These are phyloP conservation scores for Solanum hybrid DNA, from an alignment of 305 asterid genomes.

Conservation along the genomic window DNA sequence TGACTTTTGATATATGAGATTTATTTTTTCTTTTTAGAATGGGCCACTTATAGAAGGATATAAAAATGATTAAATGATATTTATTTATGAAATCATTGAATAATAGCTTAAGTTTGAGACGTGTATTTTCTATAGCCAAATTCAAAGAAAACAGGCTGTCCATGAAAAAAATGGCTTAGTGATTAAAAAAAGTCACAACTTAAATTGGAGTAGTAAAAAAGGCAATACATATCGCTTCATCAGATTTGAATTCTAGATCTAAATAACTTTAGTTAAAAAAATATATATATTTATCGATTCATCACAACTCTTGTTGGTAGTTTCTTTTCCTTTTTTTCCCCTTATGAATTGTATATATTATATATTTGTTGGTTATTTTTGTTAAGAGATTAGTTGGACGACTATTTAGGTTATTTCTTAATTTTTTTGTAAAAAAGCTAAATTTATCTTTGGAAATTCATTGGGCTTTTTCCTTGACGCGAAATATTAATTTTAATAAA, in stretches of 20 bases:
- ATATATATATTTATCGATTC: neutral
- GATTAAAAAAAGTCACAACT: neutral
- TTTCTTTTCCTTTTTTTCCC: neutral
- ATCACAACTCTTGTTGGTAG: accelerated
- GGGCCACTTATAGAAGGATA: neutral
- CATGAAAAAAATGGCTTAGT: neutral
- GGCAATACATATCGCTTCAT: neutral
- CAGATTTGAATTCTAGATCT: neutral
- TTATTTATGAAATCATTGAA: neutral
- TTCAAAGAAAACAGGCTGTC: neutral
- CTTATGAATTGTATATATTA: neutral
- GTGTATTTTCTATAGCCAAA: neutral
- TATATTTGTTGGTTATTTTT: neutral
- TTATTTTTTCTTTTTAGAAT: neutral
- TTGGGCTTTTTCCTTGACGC: neutral
- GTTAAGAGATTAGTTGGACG: neutral
- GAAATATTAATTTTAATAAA: neutral
- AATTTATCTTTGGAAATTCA: neutral
- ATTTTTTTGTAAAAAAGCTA: neutral
- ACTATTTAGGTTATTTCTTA: neutral
- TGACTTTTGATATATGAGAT: neutral
- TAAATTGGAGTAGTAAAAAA: neutral
- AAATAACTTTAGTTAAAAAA: no score
- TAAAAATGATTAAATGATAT: neutral
- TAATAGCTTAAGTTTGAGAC: neutral